These are phyloP conservation scores for Trypanosoma platydactyli DNA, from an alignment of 208 protist species.

Conservation along the genomic window DNA sequence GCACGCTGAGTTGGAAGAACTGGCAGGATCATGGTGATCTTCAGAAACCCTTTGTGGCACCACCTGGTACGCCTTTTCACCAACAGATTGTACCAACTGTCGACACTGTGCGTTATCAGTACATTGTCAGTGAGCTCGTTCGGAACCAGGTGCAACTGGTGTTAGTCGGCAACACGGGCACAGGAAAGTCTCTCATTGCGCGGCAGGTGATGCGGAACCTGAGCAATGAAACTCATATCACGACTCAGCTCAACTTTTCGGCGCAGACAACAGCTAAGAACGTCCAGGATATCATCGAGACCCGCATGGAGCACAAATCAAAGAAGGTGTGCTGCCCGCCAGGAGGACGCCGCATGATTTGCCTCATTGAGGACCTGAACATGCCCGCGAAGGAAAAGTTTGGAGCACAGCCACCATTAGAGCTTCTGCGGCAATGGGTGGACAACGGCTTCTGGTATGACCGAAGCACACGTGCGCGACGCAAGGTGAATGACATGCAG, in stretches of 20 bases:
- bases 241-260: conserved; percentile 95
- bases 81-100: conserved; percentile 97
- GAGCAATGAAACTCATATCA: conserved; percentile 77
- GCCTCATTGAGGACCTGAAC: conserved; percentile 98
- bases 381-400: conserved; percentile 98
- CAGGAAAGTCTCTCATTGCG: conserved; percentile 96
- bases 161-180: conserved; percentile 95
- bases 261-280: conserved; percentile 94
- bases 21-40: conserved; percentile 94
- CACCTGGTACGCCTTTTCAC: conserved; percentile 92
- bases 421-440: conserved; percentile 97
- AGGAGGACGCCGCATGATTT: conserved; percentile 93
- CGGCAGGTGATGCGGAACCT: conserved; percentile 82
- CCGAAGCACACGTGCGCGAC: conserved; percentile 89
- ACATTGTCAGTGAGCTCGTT: conserved; percentile 92
- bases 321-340: conserved; percentile 96
- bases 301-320: conserved; percentile 95
- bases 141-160: conserved; percentile 87
- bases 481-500: conserved; percentile 96
- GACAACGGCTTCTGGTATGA: conserved; percentile 98
- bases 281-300: conserved; percentile 96
- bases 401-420: conserved; percentile 97
- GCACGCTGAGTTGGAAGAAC: conserved; percentile 85
- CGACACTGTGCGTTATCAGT: conserved; percentile 96
- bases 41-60: conserved; percentile 83